These are phyloP conservation scores for Leccinum brunneo-olivaceum DNA, from an alignment of 1,284 basidiomycete species.

Conservation along the genomic window DNA sequence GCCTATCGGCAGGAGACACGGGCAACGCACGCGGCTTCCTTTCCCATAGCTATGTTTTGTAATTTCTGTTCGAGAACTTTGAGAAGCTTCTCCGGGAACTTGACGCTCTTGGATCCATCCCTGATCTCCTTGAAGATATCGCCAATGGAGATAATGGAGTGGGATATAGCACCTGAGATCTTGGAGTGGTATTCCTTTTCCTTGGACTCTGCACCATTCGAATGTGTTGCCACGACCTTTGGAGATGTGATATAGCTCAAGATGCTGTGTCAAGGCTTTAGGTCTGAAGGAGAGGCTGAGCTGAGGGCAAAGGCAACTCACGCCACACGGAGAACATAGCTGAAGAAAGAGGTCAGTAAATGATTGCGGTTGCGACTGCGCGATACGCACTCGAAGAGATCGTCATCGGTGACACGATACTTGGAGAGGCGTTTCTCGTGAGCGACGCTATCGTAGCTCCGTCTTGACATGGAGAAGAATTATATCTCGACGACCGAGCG, in stretches of 20 bases:
- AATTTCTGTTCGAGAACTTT: conserved; percentile 83
- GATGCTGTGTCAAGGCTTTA: conserved; percentile 38
- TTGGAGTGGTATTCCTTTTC: conserved; percentile 60
- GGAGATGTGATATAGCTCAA: conserved; percentile 65
- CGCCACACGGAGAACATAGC: conserved; percentile 75
- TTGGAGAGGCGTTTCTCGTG: conserved; percentile 67
- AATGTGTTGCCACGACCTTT: conserved; percentile 40
- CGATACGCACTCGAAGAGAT: conserved; percentile 65
- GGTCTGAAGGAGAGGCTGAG: conserved; percentile 9
- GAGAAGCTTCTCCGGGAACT: conserved; percentile 88
- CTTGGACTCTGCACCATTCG: conserved; percentile 39
- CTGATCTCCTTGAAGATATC: conserved; percentile 75
- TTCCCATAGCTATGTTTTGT: conserved; percentile 87
- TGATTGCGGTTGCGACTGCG: conserved; percentile 1
- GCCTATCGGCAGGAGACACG: conserved; percentile 1
- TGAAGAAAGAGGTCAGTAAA: conserved; percentile 29
- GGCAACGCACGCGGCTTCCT: conserved; percentile 69
- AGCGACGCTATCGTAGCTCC: conserved; percentile 62
- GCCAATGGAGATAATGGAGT: conserved; percentile 69
- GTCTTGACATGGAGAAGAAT: conserved; percentile 45
- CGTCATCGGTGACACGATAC: conserved; percentile 71
- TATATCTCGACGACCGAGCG: conserved; percentile 7
- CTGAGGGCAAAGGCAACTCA: conserved; percentile 35
- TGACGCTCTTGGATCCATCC: conserved; percentile 75
- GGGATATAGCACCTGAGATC: conserved; percentile 59